These are phyloP conservation scores for Botrytis paeoniae DNA, from an alignment of 2,329 filamentous ascomycete genomes.

Conservation along the genomic window DNA sequence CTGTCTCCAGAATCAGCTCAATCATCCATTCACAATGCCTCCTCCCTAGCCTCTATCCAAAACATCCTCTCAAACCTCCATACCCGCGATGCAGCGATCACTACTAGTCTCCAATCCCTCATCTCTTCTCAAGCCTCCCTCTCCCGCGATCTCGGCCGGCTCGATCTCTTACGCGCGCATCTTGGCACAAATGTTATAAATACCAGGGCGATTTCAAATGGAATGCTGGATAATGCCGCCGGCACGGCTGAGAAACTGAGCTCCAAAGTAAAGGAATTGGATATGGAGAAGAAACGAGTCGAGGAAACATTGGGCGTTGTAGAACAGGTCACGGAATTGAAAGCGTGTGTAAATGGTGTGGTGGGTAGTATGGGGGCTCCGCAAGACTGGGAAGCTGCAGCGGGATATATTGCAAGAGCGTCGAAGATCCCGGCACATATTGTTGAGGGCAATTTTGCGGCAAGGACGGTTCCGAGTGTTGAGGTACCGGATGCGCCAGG, in stretches of 20 bases:
- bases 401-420: conserved; percentile 81
- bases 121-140: conserved; percentile 83
- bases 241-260: conserved; percentile 83
- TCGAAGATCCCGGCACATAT: conserved; percentile 78
- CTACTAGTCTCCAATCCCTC: conserved; percentile 69
- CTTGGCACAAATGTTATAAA: conserved; percentile 84
- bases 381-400: conserved; percentile 97
- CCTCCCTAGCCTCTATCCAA: conserved; percentile 75
- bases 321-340: conserved; percentile 94
- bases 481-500: conserved; percentile 91
- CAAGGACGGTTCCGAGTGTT: conserved; percentile 88
- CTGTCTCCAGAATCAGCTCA: conserved; percentile 18
- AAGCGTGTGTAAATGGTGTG: conserved; percentile 92
- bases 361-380: conserved; percentile 95
- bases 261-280: conserved; percentile 79
- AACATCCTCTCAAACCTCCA: conserved; percentile 73
- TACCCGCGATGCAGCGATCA: conserved; percentile 70
- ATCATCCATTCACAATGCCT: conserved; percentile 61
- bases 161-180: conserved; percentile 86
- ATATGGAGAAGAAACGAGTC: conserved; percentile 87
- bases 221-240: conserved; percentile 84
- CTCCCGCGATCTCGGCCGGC: conserved; percentile 77
- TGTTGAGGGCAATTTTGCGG: conserved; percentile 79
- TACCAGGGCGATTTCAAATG: conserved; percentile 79
- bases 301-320: conserved; percentile 88